phyloP scores from a whole-genome alignment of 2,329 filamentous ascomycete species.

The Thielaviopsis cerberus region DNA sequence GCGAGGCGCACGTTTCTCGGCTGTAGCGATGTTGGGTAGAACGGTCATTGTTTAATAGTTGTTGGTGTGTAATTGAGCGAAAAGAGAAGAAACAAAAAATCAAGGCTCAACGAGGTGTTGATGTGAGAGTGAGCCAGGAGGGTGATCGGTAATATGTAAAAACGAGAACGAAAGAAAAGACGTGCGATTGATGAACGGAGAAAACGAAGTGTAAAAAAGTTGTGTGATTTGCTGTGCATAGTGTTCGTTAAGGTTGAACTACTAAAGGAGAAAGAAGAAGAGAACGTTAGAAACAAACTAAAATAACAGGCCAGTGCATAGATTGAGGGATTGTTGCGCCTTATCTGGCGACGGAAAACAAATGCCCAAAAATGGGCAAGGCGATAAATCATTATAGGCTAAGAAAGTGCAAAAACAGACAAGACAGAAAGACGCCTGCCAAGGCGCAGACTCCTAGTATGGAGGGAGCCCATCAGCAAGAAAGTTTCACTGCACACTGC shows the following conservation, averaged over 20 bases:
- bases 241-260: slow-evolving; percentile 5
- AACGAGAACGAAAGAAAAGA: neutral
- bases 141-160: slow-evolving; percentile 6
- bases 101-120: slow-evolving; percentile 7
- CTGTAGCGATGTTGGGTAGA: neutral
- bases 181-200: slow-evolving; percentile 3
- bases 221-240: slow-evolving; percentile 8
- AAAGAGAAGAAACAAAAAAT: neutral
- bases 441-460: neutral
- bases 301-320: no score
- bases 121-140: slow-evolving; percentile 1
- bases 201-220: slow-evolving; percentile 1
- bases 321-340: no score
- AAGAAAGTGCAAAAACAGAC: neutral
- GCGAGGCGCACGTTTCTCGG: slow-evolving; percentile 16
- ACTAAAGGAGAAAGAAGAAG: neutral
- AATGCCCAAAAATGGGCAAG: no score
- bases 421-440: neutral
- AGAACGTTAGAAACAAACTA: neutral
- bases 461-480: neutral
- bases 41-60: neutral
- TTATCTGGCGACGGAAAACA: no score
- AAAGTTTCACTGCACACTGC: neutral
- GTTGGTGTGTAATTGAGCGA: neutral
- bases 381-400: neutral